Conservation (phyloP, 805 yeast genomes). For the Candida rishiriensis region DNA sequence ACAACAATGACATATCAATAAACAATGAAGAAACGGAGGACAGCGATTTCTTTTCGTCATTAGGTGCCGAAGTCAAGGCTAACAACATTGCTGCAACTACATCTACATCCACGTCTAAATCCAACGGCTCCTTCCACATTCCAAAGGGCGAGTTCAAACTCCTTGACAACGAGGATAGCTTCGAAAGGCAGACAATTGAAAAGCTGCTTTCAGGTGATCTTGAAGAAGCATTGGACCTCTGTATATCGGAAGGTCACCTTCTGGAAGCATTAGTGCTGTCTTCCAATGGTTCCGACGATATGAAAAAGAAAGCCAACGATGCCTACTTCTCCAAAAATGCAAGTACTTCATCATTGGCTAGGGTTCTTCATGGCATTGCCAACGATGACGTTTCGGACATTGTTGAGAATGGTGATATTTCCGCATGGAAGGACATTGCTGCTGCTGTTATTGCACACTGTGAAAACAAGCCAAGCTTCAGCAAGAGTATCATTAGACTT, state of each 20-base stretch:
- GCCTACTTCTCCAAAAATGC: conserved; percentile 64
- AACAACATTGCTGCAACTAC: too few relatives aligned
- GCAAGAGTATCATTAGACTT: conserved; percentile 52
- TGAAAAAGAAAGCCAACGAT: conserved; percentile 64
- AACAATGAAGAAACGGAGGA: conserved; percentile 9
- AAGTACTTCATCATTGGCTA: conserved; percentile 51
- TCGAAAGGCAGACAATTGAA: conserved; percentile 44
- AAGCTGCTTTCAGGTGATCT: conserved; percentile 59
- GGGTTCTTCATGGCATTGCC: conserved; percentile 67
- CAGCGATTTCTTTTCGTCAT: conserved; percentile 34
- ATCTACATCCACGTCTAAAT: neutral
- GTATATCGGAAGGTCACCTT: conserved; percentile 58
- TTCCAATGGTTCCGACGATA: conserved; percentile 54
- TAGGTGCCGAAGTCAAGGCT: conserved; percentile 17
- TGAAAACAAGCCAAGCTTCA: conserved; percentile 43
- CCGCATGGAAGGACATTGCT: conserved; percentile 83
- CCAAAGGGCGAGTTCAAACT: conserved; percentile 56
- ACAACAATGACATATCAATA: conserved; percentile 5
- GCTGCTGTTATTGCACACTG: conserved; percentile 58
- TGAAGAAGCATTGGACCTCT: conserved; percentile 60
- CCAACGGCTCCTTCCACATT: conserved; percentile 13
- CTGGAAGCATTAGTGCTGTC: conserved; percentile 83
- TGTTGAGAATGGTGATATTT: conserved; percentile 70
- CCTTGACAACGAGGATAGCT: conserved; percentile 24
- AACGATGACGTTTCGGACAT: conserved; percentile 56